phyloP scores from a whole-genome alignment of 1,284 basidiomycete species.

The Pyrrhoderma lamaoense region DNA sequence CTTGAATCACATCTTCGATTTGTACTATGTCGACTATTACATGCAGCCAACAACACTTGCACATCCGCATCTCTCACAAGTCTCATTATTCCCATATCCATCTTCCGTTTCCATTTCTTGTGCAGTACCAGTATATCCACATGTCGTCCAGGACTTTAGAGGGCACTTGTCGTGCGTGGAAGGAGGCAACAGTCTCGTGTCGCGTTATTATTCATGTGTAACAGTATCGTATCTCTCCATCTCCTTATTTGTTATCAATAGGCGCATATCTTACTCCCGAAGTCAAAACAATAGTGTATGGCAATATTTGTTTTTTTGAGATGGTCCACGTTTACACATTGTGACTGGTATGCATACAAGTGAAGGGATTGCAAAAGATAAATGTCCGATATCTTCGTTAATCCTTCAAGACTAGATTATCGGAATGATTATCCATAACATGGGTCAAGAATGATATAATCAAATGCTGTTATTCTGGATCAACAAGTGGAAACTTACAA shows the following conservation, averaged over 20 bases:
- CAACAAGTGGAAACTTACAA: too few relatives aligned
- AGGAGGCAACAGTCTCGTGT: slow-evolving; percentile 11
- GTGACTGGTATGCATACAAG: too few relatives aligned
- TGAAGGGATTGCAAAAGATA: too few relatives aligned
- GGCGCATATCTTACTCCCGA: slow-evolving; percentile 2
- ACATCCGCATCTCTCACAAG: slow-evolving; percentile 1
- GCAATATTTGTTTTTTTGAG: too few relatives aligned
- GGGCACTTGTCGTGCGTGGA: slow-evolving; percentile 6
- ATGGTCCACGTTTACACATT: too few relatives aligned
- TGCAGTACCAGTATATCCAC: neutral
- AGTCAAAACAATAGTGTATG: too few relatives aligned
- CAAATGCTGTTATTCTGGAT: too few relatives aligned
- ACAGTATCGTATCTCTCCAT: slow-evolving; percentile 15
- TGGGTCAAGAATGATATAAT: too few relatives aligned
- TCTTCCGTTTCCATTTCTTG: slow-evolving; percentile 1
- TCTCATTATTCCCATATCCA: slow-evolving; percentile 1
- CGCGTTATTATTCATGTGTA: slow-evolving; percentile 9
- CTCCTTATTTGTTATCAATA: slow-evolving; percentile 16
- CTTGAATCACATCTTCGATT: neutral
- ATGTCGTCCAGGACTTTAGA: slow-evolving; percentile 10
- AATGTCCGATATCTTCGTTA: too few relatives aligned
- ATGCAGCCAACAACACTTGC: neutral
- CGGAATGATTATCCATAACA: too few relatives aligned
- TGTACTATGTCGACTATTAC: slow-evolving; percentile 5
- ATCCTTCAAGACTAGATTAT: too few relatives aligned